Percentiles rank a stretch among this genome's conserved stretches.
Conservation (phyloP, 257 asterid species). For the Penstemon newberryi region DNA sequence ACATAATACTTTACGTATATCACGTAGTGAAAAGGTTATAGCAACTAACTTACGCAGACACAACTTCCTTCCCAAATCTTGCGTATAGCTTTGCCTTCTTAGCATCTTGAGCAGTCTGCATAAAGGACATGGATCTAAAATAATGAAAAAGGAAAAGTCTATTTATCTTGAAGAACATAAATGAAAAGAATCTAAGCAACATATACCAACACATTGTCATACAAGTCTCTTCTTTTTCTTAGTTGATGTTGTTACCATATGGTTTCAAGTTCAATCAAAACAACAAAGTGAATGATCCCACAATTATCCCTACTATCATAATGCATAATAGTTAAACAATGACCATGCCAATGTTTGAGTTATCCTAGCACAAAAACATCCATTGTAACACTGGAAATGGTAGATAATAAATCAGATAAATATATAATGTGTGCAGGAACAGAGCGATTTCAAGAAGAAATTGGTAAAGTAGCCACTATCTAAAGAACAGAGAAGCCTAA, state of each 20-base stretch:
- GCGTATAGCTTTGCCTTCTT: constrained; percentile 76
- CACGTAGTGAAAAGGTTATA: constrained; percentile 10
- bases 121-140: constrained; percentile 15
- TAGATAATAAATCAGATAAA: neutral
- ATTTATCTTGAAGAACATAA: constrained; percentile 5
- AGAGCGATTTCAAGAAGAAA: neutral
- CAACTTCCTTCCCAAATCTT: constrained; percentile 89
- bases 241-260: neutral
- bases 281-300: neutral
- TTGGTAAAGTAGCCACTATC: constrained; percentile 1
- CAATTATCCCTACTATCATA: neutral
- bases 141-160: constrained; percentile 19
- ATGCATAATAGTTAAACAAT: neutral
- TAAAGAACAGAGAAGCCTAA: neutral
- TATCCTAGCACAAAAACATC: constrained; percentile 1
- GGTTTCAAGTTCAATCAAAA: neutral
- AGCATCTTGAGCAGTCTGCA: constrained; percentile 81
- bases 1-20: neutral
- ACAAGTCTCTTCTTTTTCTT: neutral
- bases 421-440: neutral
- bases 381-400: neutral
- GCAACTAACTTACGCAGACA: constrained; percentile 76
- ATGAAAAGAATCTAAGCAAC: constrained; percentile 4
- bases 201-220: neutral
- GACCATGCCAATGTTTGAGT: neutral